Percentiles rank a stretch among this genome's conserved stretches.
These are phyloP conservation scores for Trichoderma asperellum DNA, from an alignment of 2,329 filamentous ascomycete species.

Conservation along the genomic window DNA sequence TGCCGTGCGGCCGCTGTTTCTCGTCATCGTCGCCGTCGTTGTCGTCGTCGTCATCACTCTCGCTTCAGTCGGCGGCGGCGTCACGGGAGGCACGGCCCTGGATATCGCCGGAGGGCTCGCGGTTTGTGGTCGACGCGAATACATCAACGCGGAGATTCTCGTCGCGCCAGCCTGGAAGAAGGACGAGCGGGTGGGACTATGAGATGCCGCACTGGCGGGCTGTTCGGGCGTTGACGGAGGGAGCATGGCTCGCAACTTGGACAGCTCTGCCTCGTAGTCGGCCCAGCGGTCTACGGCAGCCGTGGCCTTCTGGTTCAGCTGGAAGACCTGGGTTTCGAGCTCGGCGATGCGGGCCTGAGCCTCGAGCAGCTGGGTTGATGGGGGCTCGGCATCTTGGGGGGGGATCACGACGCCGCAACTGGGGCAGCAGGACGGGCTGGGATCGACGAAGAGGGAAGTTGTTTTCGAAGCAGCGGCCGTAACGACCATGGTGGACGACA, in stretches of 20 bases:
- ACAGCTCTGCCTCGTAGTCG: conserved; percentile 80
- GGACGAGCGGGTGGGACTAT: conserved; percentile 46
- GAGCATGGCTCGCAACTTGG: conserved; percentile 55
- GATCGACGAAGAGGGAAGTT: conserved; percentile 35
- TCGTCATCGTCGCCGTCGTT: neutral
- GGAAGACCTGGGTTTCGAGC: conserved; percentile 70
- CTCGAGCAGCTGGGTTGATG: conserved; percentile 52
- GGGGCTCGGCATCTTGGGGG: conserved; percentile 36
- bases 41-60: conserved; percentile 2
- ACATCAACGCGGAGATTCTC: conserved; percentile 52
- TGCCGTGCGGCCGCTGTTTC: conserved; percentile 35
- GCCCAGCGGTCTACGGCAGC: conserved; percentile 68
- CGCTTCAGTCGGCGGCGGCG: conserved; percentile 31
- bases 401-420: conserved; percentile 53
- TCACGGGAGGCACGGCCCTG: conserved; percentile 31
- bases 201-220: conserved; percentile 24
- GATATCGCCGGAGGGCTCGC: conserved; percentile 37
- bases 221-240: conserved; percentile 30
- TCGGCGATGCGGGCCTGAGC: conserved; percentile 67
- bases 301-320: conserved; percentile 72
- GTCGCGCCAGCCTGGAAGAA: conserved; percentile 52
- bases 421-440: conserved; percentile 50
- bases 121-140: conserved; percentile 49
- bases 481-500: conserved; percentile 41
- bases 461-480: conserved; percentile 29